These are phyloP conservation scores for Anthracocystis setariae DNA, from an alignment of 1,284 basidiomycete genomes.

Conservation along the genomic window DNA sequence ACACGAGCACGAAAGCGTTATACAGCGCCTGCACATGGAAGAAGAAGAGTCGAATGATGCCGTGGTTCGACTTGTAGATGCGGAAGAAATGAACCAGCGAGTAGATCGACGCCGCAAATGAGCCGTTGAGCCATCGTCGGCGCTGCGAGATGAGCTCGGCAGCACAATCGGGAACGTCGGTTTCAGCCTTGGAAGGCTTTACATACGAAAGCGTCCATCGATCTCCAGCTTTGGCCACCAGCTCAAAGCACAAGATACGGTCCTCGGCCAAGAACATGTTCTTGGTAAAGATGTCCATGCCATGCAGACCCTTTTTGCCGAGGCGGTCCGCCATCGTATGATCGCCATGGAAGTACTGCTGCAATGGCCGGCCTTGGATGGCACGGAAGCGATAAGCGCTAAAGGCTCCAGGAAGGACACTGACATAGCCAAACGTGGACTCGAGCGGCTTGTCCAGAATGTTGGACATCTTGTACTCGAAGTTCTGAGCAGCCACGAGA, in stretches of 20 bases:
- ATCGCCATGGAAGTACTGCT: constrained; percentile 98
- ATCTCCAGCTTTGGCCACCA: constrained; percentile 86
- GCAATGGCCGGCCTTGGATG: constrained; percentile 88
- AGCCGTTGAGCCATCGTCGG: constrained; percentile 94
- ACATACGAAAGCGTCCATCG: constrained; percentile 92
- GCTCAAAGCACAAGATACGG: constrained; percentile 92
- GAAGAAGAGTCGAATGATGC: constrained; percentile 85
- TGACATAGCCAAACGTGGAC: constrained; percentile 89
- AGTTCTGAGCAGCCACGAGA: constrained; percentile 82
- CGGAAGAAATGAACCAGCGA: constrained; percentile 90
- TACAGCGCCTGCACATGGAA: constrained; percentile 94
- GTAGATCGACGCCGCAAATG: constrained; percentile 94
- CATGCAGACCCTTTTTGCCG: constrained; percentile 91
- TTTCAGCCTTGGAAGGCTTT: constrained; percentile 93
- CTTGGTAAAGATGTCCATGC: constrained; percentile 95
- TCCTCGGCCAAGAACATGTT: constrained; percentile 73
- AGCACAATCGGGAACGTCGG: constrained; percentile 89
- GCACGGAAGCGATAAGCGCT: constrained; percentile 92
- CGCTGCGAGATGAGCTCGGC: constrained; percentile 85
- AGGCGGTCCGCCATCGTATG: constrained; percentile 83
- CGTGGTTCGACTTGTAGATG: constrained; percentile 86
- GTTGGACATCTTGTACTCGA: constrained; percentile 95
- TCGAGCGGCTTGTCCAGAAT: constrained; percentile 84
- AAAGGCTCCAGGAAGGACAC: constrained; percentile 94
- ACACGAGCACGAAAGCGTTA: constrained; percentile 87